Evolutionary conservation across 139 green algal genomes (phyloP).

Genomic region (Monoraphidium neglectum): DNA sequence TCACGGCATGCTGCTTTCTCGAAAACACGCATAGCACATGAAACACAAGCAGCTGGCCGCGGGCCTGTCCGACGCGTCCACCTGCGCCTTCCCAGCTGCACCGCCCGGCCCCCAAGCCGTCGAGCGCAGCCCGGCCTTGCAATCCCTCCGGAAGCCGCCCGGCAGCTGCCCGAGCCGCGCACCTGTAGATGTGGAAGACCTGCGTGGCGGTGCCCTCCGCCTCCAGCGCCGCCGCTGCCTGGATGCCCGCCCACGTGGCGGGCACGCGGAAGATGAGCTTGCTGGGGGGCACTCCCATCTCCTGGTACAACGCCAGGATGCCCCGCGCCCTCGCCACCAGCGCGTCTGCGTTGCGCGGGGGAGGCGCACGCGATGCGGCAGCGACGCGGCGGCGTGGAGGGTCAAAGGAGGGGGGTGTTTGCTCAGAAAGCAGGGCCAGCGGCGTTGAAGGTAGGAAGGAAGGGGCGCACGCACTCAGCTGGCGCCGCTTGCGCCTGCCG

Average conservation of each 20-base stretch:
- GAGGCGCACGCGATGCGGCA: too few species aligned
- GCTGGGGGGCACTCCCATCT: slow-evolving; percentile 57
- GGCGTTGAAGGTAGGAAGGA: too few species aligned
- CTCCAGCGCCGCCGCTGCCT: slow-evolving; percentile 72
- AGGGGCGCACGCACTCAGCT: too few species aligned
- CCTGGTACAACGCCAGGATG: slow-evolving; percentile 58
- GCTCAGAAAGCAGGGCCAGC: too few species aligned
- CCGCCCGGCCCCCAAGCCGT: neutral
- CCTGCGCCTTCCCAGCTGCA: neutral
- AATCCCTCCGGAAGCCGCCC: neutral
- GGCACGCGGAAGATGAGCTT: slow-evolving; percentile 78
- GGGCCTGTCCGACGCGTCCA: neutral
- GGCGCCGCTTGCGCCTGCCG: too few species aligned
- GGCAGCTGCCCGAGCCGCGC: neutral
- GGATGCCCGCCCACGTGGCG: slow-evolving; percentile 78
- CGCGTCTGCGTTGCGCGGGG: slow-evolving; percentile 19
- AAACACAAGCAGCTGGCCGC: neutral
- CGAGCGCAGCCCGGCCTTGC: neutral
- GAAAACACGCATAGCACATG: neutral
- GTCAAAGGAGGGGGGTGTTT: too few species aligned
- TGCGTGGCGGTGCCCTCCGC: slow-evolving; percentile 64
- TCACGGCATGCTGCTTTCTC: slow-evolving; percentile 24
- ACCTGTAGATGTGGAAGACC: slow-evolving; percentile 72
- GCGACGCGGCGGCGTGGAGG: too few species aligned
- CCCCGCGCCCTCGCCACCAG: slow-evolving; percentile 48